Conservation (phyloP, 106 monocot genomes). For the Dendrobium catenatum region DNA sequence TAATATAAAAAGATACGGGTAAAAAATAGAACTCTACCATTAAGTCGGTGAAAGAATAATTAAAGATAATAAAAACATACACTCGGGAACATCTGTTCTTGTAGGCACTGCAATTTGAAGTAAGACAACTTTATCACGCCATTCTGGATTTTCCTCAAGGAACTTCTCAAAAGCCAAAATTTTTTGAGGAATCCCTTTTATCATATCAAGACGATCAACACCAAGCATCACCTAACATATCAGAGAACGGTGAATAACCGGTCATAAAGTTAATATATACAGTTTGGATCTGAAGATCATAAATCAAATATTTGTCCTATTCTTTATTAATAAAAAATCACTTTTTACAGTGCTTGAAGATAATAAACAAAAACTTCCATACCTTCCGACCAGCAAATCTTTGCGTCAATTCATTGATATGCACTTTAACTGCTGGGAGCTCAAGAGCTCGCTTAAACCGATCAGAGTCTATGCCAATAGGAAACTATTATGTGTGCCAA, state of each 20-base stretch:
- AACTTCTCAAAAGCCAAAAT: constrained; percentile 96
- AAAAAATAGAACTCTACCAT: background rate
- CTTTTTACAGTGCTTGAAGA: background rate
- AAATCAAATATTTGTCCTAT: background rate
- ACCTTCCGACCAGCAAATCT: constrained; percentile 96
- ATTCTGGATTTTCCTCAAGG: constrained; percentile 71
- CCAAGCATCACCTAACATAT: constrained; percentile 79
- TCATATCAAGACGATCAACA: constrained; percentile 92
- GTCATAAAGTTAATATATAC: too few species aligned
- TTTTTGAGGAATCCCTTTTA: constrained; percentile 95
- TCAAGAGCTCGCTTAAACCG: constrained; percentile 89
- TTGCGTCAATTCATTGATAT: constrained; percentile 71
- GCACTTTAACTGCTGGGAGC: constrained; percentile 77
- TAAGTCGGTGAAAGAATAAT: background rate
- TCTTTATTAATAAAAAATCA: background rate
- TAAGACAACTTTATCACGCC: constrained; percentile 86
- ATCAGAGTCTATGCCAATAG: constrained; percentile 88
- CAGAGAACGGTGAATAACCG: background rate
- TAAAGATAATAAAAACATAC: constrained; percentile 26
- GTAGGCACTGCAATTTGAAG: constrained; percentile 95
- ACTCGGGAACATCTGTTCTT: constrained; percentile 92
- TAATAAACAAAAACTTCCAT: background rate
- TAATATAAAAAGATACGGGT: background rate
- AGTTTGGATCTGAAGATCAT: too few species aligned
- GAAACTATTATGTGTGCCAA: constrained; percentile 60